Evolutionary conservation across 352 stramenopile genomes (phyloP).

Genomic region (Globisporangium mamillatum): DNA sequence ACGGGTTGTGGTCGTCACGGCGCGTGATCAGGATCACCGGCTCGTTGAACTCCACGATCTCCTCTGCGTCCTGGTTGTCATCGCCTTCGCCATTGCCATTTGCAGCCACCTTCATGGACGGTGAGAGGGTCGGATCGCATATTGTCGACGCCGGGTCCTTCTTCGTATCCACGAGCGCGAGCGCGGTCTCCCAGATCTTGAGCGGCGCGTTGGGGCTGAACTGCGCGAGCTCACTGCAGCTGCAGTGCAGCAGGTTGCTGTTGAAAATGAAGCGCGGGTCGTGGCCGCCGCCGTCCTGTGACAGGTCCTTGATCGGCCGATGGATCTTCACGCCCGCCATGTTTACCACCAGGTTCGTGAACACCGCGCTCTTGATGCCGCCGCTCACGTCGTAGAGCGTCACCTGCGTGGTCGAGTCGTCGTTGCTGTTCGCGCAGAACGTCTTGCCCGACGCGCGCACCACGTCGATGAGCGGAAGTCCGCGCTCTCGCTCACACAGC

Average conservation of each 20-base stretch:
- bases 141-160: constrained; percentile 8
- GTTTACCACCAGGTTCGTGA: constrained; percentile 13
- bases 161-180: constrained; percentile 5
- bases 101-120: not conserved
- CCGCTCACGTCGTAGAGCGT: constrained; percentile 9
- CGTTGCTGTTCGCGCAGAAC: not conserved
- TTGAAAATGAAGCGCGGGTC: constrained; percentile 23
- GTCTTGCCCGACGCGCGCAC: constrained; percentile 8
- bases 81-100: not conserved
- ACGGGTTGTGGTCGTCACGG: constrained; percentile 35
- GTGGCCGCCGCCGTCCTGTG: constrained; percentile 23
- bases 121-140: constrained; percentile 6
- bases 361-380: constrained; percentile 10
- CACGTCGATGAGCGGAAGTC: constrained; percentile 9
- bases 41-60: constrained; percentile 8
- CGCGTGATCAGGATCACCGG: constrained; percentile 20
- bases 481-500: constrained; percentile 13
- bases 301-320: constrained; percentile 19
- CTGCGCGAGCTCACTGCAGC: constrained; percentile 3
- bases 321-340: not conserved
- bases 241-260: constrained; percentile 3
- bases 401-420: constrained; percentile 6
- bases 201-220: not conserved
- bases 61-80: not conserved
- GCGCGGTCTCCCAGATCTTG: constrained; percentile 11